Evolutionary conservation across 2,329 filamentous ascomycete species (phyloP), one percentile per base, ranked within the genome.

Genomic region (Teratosphaeria epicoccoides): DNA sequence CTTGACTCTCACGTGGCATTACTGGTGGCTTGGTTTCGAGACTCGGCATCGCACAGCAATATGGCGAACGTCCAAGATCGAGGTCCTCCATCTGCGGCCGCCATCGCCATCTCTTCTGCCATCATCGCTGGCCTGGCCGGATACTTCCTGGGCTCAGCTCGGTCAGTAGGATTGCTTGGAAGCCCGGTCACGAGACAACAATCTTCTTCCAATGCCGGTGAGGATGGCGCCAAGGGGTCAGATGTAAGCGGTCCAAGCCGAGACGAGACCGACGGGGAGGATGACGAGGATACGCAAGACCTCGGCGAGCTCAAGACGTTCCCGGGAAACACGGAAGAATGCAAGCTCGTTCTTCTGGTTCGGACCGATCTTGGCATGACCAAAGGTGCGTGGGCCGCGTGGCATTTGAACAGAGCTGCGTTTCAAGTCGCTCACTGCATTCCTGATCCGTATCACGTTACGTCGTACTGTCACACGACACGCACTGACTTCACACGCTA

Each of bases 351-450:
- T 12, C 75, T 98, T 28, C 88, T 95, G 3, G 91, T 97, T 51
- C 76, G 93, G 66, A 95, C 88, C 17, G 93, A 98, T 72, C 71
- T 98, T 63, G 91, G 91, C 62, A 98, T 98, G 93, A 93, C 87
- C 9, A 97, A 95, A 73, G 91, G 91, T 93, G 74, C 43, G 75
- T 68, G 47, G 10, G 29, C 10, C 29, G 29, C n/a, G n/a, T 40
- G 14, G 33, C 33, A 40, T 40, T 14, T 40, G 20, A 40, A 40
- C 33, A 40, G 33, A 17, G 33, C 17, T 40, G 33, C 20, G 33
- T 40, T 22, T 40, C 33, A 9, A 9, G 10, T 40, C 20, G 47
- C n/a, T 29, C 14, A 11, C 26, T 24, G 22, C 46, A 47, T 29
- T 47, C n/a, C n/a, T 46, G 44, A 46, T 25, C 46, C 4, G 43